Evolutionary conservation across 164 flowering plant genomes (phyloP), one percentile per base, ranked within the genome.

Genomic region (Taxillus chinensis): DNA sequence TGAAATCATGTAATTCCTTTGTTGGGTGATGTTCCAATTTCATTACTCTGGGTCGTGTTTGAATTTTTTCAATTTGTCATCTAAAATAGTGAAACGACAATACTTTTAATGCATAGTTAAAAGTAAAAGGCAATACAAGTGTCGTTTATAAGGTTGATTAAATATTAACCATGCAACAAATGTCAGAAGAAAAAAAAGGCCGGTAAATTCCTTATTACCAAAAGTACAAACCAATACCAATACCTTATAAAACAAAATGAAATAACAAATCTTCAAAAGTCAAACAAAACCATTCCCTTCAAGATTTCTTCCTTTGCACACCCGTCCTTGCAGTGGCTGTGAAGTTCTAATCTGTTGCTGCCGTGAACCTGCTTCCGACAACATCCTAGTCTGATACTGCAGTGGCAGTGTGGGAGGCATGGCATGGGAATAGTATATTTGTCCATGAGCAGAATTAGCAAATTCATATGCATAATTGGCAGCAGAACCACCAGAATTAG

Each of bases 331-430:
- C 61, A 76, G 57, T 50, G 77, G 75, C 72, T 84, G 82, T 46
- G 78, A 68, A 66, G 81, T 80, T 73, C 83, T 81, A 55, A 69
- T 79, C 75, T 82, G 89, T 70, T 77, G 85, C 74, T 83, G 83
- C 45, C 78, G 85, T 42, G 75, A 55, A 39, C 83, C 67, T 17
- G 74, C 67, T 60, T 85, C 89, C 3, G 82, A 73, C 59, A 70
- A 41, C 59, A 74, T 75, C 82, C 82, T 75, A 45, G 93, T 84
- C 67, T 87, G 98, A 66, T 89, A 85, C 58, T 85, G 90, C 9
- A 14, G 13, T 72, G 90, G 74, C 64, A 79, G 68, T 56, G 81
- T 69, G 10, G 84, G 71, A 16, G 77, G 64, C 64, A 72, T 39
- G 14, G 85, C 77, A 72, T 84, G 95, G 39, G 89, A 70, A 49